Conservation (phyloP, 805 yeast genomes). For the Clavispora phyllophila region DNA sequence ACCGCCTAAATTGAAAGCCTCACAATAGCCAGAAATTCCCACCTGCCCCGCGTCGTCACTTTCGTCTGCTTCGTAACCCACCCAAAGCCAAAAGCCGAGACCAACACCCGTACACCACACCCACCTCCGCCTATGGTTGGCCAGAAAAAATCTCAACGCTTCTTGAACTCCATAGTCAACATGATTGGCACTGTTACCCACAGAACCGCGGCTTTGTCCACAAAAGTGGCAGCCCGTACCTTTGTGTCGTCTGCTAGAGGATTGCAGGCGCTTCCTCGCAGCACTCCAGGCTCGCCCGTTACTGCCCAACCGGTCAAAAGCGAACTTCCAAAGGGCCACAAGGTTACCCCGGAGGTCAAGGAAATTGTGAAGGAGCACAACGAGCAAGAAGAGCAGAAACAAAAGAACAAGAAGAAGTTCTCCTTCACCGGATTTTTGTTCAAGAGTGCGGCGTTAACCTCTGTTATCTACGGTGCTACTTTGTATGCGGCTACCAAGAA, state of each 20-base stretch:
- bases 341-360: slow-evolving; percentile 12
- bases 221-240: slow-evolving; percentile 5
- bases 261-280: slow-evolving; percentile 7
- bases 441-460: slow-evolving; percentile 22
- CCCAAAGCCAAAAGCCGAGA: too few relatives aligned
- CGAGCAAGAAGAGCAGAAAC: slow-evolving; percentile 7
- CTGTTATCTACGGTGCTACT: slow-evolving; percentile 34
- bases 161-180: background rate
- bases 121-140: slow-evolving; percentile 3
- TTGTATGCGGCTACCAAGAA: slow-evolving; percentile 39
- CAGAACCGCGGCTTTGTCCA: slow-evolving; percentile 2
- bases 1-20: too few relatives aligned
- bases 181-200: slow-evolving; percentile 10
- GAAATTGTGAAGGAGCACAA: slow-evolving; percentile 15
- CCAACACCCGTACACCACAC: slow-evolving; percentile 3
- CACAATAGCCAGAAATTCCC: too few relatives aligned
- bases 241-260: slow-evolving; percentile 8
- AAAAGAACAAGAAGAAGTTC: slow-evolving; percentile 22
- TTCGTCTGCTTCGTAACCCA: too few relatives aligned
- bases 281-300: slow-evolving; percentile 12
- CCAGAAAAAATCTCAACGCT: slow-evolving; percentile 2
- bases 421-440: slow-evolving; percentile 28
- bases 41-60: too few relatives aligned
- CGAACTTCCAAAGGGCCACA: slow-evolving; percentile 4
- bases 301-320: slow-evolving; percentile 14